phyloP scores from a whole-genome alignment of 202 grass and related monocot species.

The Setaria viridis region DNA sequence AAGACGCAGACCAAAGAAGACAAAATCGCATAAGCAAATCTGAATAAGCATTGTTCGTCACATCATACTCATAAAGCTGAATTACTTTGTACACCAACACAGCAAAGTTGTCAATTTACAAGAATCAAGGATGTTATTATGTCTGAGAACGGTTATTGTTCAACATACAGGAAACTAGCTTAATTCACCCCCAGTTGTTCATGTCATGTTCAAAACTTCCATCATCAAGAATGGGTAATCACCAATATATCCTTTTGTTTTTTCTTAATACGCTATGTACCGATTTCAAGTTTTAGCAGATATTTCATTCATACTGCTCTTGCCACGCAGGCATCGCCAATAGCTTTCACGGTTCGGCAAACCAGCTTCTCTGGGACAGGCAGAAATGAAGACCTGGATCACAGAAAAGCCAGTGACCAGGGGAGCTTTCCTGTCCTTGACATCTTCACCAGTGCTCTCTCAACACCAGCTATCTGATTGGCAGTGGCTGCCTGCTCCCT shows the following conservation, averaged over 20 bases:
- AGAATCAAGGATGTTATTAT: constrained; percentile 16
- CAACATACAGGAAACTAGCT: not conserved
- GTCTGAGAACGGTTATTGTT: not conserved
- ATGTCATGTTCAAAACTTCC: constrained; percentile 28
- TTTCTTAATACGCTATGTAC: not conserved
- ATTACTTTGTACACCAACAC: constrained; percentile 15
- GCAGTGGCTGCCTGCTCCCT: constrained; percentile 62
- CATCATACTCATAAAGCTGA: constrained; percentile 8
- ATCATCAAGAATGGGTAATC: constrained; percentile 35
- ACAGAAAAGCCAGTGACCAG: constrained; percentile 76
- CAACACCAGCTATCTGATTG: constrained; percentile 55
- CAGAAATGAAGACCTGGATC: constrained; percentile 50
- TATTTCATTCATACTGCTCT: constrained; percentile 36
- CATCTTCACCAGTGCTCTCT: constrained; percentile 66
- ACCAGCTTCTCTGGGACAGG: constrained; percentile 41
- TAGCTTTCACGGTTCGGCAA: constrained; percentile 34
- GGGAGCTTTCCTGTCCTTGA: constrained; percentile 71
- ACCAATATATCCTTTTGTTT: not conserved
- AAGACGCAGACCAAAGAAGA: not conserved
- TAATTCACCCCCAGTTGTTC: constrained; percentile 22
- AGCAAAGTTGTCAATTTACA: not conserved
- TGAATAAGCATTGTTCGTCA: constrained; percentile 1
- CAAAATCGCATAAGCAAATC: not conserved
- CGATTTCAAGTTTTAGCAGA: constrained; percentile 16
- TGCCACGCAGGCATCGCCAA: constrained; percentile 33